Evolutionary conservation across 2,329 filamentous ascomycete genomes (phyloP).

Genomic region (Tolypocladium ovalisporum): DNA sequence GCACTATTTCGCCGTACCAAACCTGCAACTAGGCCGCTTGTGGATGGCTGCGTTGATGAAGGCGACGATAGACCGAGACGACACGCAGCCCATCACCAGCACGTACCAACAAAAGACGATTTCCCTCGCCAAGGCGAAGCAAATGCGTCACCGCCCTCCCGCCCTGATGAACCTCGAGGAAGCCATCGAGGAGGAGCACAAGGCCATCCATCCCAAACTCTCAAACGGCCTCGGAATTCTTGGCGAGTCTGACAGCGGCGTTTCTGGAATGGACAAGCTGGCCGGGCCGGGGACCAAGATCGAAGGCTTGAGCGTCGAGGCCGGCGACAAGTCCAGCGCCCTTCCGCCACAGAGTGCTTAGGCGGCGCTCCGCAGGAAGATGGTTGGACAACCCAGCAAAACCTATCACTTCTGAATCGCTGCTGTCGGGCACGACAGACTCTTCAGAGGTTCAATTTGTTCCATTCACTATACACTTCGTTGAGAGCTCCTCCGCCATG

Average conservation of each 20-base stretch:
- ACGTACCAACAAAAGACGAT: constrained; percentile 98
- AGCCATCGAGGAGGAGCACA: constrained; percentile 17
- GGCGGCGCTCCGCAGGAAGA: constrained; percentile 10
- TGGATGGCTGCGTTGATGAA: constrained; percentile 99
- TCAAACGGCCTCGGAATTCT: constrained; percentile 31
- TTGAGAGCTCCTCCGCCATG: neutral
- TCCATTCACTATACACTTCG: neutral
- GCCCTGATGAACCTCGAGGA: constrained; percentile 65
- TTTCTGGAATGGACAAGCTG: constrained; percentile 30
- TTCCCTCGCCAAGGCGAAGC: constrained; percentile 74
- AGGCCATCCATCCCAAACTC: constrained; percentile 10
- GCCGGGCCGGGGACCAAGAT: constrained; percentile 19
- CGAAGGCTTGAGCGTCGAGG: constrained; percentile 19
- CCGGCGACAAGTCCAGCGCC: constrained; percentile 11
- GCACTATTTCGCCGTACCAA: constrained; percentile 95
- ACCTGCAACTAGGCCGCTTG: constrained; percentile 71
- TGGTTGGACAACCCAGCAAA: constrained; percentile 2
- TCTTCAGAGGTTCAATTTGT: neutral
- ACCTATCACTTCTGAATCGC: neutral
- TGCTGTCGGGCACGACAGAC: neutral
- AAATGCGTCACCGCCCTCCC: constrained; percentile 81
- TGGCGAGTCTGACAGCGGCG: constrained; percentile 30
- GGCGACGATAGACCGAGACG: constrained; percentile 91
- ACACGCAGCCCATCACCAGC: constrained; percentile 66
- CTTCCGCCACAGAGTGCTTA: constrained; percentile 20